Conservation (phyloP, 768 basidiomycete genomes). For the Pseudohyphozyma bogoriensis region DNA sequence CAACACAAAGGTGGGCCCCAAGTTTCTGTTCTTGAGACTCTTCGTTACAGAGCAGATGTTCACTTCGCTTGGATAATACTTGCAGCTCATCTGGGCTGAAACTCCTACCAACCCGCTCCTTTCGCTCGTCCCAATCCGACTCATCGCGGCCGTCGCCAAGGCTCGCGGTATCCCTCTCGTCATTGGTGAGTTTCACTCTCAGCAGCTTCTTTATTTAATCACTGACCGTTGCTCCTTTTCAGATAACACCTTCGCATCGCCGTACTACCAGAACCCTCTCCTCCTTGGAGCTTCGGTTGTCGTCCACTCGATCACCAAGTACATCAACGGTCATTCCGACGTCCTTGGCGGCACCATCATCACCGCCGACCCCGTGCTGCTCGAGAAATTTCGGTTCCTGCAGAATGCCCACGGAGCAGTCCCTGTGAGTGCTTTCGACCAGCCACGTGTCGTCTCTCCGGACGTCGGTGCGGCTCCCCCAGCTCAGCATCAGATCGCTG, state of each 20-base stretch:
- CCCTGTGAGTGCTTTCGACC: too few species aligned
- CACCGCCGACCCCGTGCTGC: conserved; percentile 47
- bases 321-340: conserved; percentile 88
- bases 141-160: conserved; percentile 56
- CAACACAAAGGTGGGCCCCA: conserved; percentile 63
- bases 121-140: conserved; percentile 66
- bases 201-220: background rate
- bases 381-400: conserved; percentile 62
- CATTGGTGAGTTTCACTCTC: conserved; percentile 47
- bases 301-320: conserved; percentile 62
- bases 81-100: conserved; percentile 92
- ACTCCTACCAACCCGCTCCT: conserved; percentile 91
- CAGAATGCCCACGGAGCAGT: conserved; percentile 82
- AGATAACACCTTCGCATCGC: conserved; percentile 50
- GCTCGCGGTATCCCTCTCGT: conserved; percentile 60
- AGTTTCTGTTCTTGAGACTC: background rate
- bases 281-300: conserved; percentile 67
- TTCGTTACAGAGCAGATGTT: background rate
- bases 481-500: conserved; percentile 18
- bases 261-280: conserved; percentile 81
- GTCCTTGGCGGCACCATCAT: conserved; percentile 81
- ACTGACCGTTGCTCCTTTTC: background rate
- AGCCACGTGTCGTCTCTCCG: too few species aligned
- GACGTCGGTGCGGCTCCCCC: background rate
- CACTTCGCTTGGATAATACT: conserved; percentile 90